A percentile compares a stretch with the other conserved stretches of the same genome.
These are phyloP conservation scores for Lachnellula cervina DNA, from an alignment of 2,329 filamentous ascomycete genomes.

Conservation along the genomic window DNA sequence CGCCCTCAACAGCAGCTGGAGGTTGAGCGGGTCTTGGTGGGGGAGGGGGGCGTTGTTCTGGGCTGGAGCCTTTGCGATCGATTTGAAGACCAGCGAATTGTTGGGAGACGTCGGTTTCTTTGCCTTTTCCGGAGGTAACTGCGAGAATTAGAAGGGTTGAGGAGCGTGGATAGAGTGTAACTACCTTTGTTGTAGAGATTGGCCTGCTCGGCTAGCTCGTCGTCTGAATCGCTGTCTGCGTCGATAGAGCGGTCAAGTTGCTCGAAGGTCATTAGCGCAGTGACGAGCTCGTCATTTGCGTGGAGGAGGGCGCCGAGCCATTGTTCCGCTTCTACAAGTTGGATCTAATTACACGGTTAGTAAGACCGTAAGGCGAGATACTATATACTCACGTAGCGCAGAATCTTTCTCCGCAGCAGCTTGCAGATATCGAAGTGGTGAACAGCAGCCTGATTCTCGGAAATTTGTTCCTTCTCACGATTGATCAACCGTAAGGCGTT, in stretches of 20 bases:
- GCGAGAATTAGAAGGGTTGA: slow-evolving; percentile 8
- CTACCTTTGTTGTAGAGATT: slow-evolving; percentile 57
- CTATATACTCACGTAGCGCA: slow-evolving; percentile 63
- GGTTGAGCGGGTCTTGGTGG: slow-evolving; percentile 27
- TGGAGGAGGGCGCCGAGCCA: slow-evolving; percentile 88
- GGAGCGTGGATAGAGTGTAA: background rate
- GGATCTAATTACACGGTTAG: slow-evolving; percentile 52
- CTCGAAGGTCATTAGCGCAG: slow-evolving; percentile 89
- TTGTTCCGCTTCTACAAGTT: slow-evolving; percentile 84
- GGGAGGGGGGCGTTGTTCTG: slow-evolving; percentile 15
- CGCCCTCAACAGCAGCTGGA: slow-evolving; percentile 28
- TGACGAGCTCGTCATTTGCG: slow-evolving; percentile 93
- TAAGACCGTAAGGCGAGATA: background rate
- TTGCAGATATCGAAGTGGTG: slow-evolving; percentile 84
- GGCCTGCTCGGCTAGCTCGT: slow-evolving; percentile 62
- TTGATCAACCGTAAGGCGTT: slow-evolving; percentile 90
- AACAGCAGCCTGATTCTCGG: slow-evolving; percentile 71
- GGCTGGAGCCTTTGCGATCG: slow-evolving; percentile 6
- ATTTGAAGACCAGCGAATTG: slow-evolving; percentile 25
- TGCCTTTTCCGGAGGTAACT: slow-evolving; percentile 24
- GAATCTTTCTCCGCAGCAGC: slow-evolving; percentile 71
- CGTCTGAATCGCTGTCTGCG: slow-evolving; percentile 66
- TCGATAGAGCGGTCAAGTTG: slow-evolving; percentile 85
- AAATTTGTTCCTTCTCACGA: slow-evolving; percentile 80
- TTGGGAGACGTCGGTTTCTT: slow-evolving; percentile 20